Conservation (phyloP, 768 basidiomycete species). For the Trametes elegans region DNA sequence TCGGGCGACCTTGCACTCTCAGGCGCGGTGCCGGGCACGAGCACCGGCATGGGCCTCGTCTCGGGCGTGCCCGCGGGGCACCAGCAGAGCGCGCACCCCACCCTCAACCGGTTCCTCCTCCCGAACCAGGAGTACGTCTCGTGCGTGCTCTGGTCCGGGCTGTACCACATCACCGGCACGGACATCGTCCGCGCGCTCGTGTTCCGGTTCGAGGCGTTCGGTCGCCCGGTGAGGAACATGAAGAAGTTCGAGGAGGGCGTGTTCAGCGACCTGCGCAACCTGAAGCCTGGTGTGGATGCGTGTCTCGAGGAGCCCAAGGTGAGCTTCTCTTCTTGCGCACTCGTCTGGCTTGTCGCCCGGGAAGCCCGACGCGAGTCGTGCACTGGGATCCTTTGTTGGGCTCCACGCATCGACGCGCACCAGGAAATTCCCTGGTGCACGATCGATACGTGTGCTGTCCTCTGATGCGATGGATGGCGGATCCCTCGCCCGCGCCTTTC, state of each 20-base stretch:
- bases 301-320: constrained; percentile 97
- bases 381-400: no score
- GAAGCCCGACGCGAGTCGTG: no score
- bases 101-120: constrained; percentile 82
- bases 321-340: neutral
- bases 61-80: constrained; percentile 33
- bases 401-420: no score
- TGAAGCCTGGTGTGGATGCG: constrained; percentile 92
- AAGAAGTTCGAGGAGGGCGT: constrained; percentile 99
- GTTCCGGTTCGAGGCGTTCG: constrained; percentile 93
- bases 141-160: constrained; percentile 89
- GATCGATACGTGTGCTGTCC: neutral
- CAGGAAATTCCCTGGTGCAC: neutral
- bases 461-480: neutral
- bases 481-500: neutral
- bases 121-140: constrained; percentile 87
- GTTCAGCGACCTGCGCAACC: constrained; percentile 88
- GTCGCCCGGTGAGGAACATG: constrained; percentile 85
- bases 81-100: constrained; percentile 62
- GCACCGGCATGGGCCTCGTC: neutral
- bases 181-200: constrained; percentile 94
- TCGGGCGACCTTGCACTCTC: constrained; percentile 17
- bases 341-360: neutral
- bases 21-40: neutral
- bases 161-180: constrained; percentile 94